Evolutionary conservation across 2,329 filamentous ascomycete species (phyloP), one percentile per base, ranked within the genome.

Genomic region (Cladosporium austrohemisphaericum): DNA sequence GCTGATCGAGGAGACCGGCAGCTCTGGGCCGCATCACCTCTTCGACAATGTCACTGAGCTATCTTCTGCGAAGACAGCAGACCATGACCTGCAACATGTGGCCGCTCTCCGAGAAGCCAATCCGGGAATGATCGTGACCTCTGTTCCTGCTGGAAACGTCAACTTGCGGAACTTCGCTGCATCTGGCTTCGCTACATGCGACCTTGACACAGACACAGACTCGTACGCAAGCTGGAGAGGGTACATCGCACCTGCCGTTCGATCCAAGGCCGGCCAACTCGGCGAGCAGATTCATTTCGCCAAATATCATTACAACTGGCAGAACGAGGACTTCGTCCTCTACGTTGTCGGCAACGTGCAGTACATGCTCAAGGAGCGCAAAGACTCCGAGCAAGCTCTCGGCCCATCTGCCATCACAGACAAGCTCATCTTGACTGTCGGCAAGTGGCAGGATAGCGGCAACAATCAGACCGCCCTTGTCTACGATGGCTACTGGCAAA

Each of bases 401-500:
- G 66, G 65, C 1, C 62, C 68, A 14, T 70, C 66, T 5, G 56
- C 56, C 3, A 53, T 60, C n/a, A 67, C 67, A 7, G 68, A 71
- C 53, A 58, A 56, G 6, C 59, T 73, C 26, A 67, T 72, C 41
- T 53, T 59, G 31, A 65, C 68, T 8, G 62, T 67, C 43, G 68
- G 69, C 1, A 60, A 62, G 23, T 73, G 70, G 69, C 57, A 61
- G 28, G 54, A 65, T 4, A 62, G 59, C 44, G 56, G 58, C 32
- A 51, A 61, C 38, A 48, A 55, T 19, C 58, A 70, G 41, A 63
- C 69, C 22, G 68, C 75, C 44, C 75, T 71, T 62, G 70, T 75
- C 4, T 75, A 66, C 53, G 71, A 71, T 50, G 56, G 61, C 2
- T 70, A 65, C 54, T 75, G 72, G 72, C 58, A 57, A 9, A 67